These are phyloP conservation scores for Nitzschia sp. DNA, from an alignment of 108 stramenopile species.

Conservation along the genomic window DNA sequence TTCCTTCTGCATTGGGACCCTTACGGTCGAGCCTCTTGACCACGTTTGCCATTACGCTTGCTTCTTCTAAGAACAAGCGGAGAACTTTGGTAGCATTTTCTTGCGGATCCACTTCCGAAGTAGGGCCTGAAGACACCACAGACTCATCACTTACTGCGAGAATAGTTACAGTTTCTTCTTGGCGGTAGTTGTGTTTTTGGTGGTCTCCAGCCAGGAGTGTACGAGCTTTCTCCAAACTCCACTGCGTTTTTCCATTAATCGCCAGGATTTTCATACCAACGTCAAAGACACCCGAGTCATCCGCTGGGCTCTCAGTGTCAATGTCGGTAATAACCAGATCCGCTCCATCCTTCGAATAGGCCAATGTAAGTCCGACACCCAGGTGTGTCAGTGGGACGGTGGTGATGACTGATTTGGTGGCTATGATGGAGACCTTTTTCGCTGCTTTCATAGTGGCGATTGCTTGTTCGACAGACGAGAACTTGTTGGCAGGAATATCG, in stretches of 20 bases:
- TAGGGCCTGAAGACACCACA: background rate
- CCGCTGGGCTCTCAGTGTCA: background rate
- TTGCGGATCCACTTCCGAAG: background rate
- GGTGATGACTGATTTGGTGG: background rate
- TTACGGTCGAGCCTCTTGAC: background rate
- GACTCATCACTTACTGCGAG: background rate
- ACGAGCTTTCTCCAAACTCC: background rate
- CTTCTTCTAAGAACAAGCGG: background rate
- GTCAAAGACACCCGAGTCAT: background rate
- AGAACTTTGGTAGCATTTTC: background rate
- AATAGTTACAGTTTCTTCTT: background rate
- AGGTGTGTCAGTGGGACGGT: background rate
- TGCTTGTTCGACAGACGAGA: background rate
- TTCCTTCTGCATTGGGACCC: background rate
- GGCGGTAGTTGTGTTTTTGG: too few relatives aligned
- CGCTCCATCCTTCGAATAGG: background rate
- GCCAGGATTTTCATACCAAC: conserved; percentile 5
- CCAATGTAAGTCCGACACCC: background rate
- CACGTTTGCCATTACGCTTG: background rate
- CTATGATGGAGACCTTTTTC: background rate
- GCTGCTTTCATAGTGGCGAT: background rate
- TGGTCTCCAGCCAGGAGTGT: too few relatives aligned
- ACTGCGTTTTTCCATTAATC: background rate
- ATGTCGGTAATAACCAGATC: background rate
- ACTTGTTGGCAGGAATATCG: background rate